Base-by-base conservation (phyloP, 306 rosid genomes). In the Vigna reflexopilosa region DNA sequence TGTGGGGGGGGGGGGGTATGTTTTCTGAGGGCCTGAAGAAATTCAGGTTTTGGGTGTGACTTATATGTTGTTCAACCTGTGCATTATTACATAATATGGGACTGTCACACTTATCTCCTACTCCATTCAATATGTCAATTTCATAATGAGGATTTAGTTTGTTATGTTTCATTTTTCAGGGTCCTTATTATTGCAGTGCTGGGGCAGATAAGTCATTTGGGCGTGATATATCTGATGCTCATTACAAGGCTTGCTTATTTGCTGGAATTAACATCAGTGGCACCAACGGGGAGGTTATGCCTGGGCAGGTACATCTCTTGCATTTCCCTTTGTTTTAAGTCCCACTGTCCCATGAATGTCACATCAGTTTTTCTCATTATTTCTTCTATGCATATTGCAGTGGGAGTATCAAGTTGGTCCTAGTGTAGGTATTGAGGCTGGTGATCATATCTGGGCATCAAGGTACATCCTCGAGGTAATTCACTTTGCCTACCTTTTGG, bases 371-470 rank as follows among this genome's bases (percentile, higher is more conserved):
- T 72, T 70, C 81, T 80, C 73, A 78, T 36, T 44, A 38, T 32
- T 69, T 67, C 34, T 83, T 56, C 55, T 67, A 15, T 67, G 1
- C 42, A 62, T 78, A 66, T 54, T 88, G 86, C 84, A 95, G 98
- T 95, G 98, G 98, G 98, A 95, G 88, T 95, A 87, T 75, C 98
- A 95, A 92, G 98, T 95, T 73, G 98, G 98, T 64, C 98, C 98
- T 67, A 95, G 98, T 69, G 98, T 95, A 65, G 98, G 98, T 63
- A 95, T 95, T 72, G 98, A 95, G 77, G 98, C 97, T 51, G 98
- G 83, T 70, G 98, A 92, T 88, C 96, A 95, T 75, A 91, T 92
- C 38, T 95, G 98, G 98, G 56, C 72, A 75, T 88, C 98, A 59
- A 91, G 98, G 84, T 95, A 95, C 91, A 79, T 95, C 84, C 97